Evolutionary conservation across 2,329 filamentous ascomycete species (phyloP).

Genomic region (Sclerotinia subarctica): DNA sequence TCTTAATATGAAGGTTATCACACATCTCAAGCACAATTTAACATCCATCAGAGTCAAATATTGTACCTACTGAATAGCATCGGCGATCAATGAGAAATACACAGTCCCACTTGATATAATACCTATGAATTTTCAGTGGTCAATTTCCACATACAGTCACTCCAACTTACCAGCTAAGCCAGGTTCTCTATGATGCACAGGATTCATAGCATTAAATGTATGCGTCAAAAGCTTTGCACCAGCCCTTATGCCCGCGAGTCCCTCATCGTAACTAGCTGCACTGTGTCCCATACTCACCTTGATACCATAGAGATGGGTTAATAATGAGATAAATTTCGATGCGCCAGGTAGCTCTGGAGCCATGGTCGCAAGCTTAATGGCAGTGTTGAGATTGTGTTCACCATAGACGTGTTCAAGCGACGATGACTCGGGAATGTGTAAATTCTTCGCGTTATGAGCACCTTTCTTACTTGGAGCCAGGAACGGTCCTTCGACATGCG

Average conservation of each 20-base stretch:
- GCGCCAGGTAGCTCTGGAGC: slow-evolving; percentile 50
- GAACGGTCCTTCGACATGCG: slow-evolving; percentile 56
- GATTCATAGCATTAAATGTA: slow-evolving; percentile 53
- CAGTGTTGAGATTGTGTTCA: slow-evolving; percentile 40
- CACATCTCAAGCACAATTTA: neutral
- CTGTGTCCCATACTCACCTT: slow-evolving; percentile 43
- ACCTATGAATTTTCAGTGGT: slow-evolving; percentile 23
- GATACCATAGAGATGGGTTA: slow-evolving; percentile 39
- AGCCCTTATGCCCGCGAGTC: slow-evolving; percentile 44
- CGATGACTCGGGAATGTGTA: slow-evolving; percentile 30
- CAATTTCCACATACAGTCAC: neutral
- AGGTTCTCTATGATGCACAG: slow-evolving; percentile 49
- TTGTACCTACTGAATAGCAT: slow-evolving; percentile 45
- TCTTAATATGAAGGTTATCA: neutral
- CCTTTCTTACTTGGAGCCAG: slow-evolving; percentile 52
- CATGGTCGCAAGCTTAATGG: slow-evolving; percentile 50
- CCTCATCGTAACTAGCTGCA: slow-evolving; percentile 47
- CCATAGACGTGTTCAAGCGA: slow-evolving; percentile 44
- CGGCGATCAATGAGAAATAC: slow-evolving; percentile 52
- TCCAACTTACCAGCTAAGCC: slow-evolving; percentile 46
- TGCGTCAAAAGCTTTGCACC: slow-evolving; percentile 53
- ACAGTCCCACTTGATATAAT: slow-evolving; percentile 38
- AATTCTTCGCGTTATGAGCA: slow-evolving; percentile 43
- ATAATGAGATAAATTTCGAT: slow-evolving; percentile 42
- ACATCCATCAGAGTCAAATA: neutral